A percentile compares a stretch with the other conserved stretches of the same genome.
These are phyloP conservation scores for Hansenula lynferdii DNA, from an alignment of 1,139 yeast species.

Conservation along the genomic window DNA sequence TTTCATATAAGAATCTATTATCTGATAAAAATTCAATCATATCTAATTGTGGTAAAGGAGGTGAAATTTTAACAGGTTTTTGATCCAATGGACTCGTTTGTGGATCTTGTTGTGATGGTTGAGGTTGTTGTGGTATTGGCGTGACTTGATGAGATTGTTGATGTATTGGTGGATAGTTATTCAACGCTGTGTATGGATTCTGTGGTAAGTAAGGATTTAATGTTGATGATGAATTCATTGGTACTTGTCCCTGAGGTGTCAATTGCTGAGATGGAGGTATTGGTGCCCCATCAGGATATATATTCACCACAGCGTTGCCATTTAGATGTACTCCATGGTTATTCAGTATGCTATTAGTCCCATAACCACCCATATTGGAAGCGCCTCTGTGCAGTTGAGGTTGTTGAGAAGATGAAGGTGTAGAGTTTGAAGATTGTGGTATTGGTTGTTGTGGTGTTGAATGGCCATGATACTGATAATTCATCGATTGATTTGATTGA, in stretches of 20 bases:
- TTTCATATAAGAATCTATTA: constrained; percentile 16
- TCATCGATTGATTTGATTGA: constrained; percentile 1
- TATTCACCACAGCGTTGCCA: constrained; percentile 3
- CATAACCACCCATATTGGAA: too few relatives aligned
- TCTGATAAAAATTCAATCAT: constrained; percentile 11
- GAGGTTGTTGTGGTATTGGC: too few relatives aligned
- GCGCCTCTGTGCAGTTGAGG: too few relatives aligned
- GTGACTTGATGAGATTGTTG: too few relatives aligned
- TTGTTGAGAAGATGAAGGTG: constrained; percentile 1
- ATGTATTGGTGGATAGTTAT: background rate
- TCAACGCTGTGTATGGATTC: background rate
- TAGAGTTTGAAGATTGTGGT: background rate
- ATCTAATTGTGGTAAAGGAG: background rate
- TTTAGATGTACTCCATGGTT: constrained; percentile 2
- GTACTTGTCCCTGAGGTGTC: background rate
- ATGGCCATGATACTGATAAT: constrained; percentile 3
- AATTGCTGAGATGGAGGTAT: background rate
- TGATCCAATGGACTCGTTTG: too few relatives aligned
- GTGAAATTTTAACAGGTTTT: background rate
- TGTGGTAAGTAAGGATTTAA: too few relatives aligned
- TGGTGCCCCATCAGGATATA: background rate
- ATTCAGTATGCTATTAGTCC: background rate
- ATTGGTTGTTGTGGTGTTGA: constrained; percentile 3
- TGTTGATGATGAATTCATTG: background rate
- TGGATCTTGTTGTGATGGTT: background rate